Conservation (phyloP, 2,329 filamentous ascomycete genomes). For the Fusarium scirpi region DNA sequence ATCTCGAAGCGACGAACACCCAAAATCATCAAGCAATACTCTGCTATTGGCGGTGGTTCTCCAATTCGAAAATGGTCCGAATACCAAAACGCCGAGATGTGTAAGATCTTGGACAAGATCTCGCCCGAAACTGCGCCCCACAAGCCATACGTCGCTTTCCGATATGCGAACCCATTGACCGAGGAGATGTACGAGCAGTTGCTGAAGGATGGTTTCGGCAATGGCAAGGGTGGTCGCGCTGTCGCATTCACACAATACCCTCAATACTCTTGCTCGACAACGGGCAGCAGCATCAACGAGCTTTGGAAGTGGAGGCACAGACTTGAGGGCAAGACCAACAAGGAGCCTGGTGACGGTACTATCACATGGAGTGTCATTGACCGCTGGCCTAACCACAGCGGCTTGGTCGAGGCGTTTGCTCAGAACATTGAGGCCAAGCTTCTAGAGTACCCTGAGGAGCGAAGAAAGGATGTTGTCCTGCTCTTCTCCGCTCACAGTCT, state of each 20-base stretch:
- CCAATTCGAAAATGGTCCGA: slow-evolving; percentile 99
- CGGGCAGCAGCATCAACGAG: slow-evolving; percentile 95
- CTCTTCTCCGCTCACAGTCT: slow-evolving; percentile 96
- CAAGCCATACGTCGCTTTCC: slow-evolving; percentile 97
- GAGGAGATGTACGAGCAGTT: slow-evolving; percentile 91
- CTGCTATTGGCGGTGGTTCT: slow-evolving; percentile 95
- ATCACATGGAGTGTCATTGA: slow-evolving; percentile 99
- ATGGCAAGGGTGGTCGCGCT: slow-evolving; percentile 88
- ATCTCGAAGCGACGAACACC: slow-evolving; percentile 90
- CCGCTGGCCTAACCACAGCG: slow-evolving; percentile 92
- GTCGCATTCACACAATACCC: slow-evolving; percentile 99
- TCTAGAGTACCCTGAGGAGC: slow-evolving; percentile 83
- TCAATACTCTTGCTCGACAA: slow-evolving; percentile 98
- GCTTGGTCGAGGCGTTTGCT: slow-evolving; percentile 91
- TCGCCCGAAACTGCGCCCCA: slow-evolving; percentile 95
- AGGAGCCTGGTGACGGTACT: slow-evolving; percentile 68
- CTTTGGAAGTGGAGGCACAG: slow-evolving; percentile 96
- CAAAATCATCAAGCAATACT: slow-evolving; percentile 96
- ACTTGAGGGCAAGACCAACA: slow-evolving; percentile 79
- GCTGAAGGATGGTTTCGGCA: slow-evolving; percentile 89
- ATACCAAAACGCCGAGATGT: slow-evolving; percentile 94
- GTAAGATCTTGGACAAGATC: slow-evolving; percentile 91
- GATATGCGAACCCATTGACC: slow-evolving; percentile 92
- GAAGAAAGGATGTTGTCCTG: slow-evolving; percentile 82
- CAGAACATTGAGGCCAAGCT: slow-evolving; percentile 91